These are phyloP conservation scores for Eucalyptus erythrocorys DNA, from an alignment of 345 rosid species.

Conservation along the genomic window DNA sequence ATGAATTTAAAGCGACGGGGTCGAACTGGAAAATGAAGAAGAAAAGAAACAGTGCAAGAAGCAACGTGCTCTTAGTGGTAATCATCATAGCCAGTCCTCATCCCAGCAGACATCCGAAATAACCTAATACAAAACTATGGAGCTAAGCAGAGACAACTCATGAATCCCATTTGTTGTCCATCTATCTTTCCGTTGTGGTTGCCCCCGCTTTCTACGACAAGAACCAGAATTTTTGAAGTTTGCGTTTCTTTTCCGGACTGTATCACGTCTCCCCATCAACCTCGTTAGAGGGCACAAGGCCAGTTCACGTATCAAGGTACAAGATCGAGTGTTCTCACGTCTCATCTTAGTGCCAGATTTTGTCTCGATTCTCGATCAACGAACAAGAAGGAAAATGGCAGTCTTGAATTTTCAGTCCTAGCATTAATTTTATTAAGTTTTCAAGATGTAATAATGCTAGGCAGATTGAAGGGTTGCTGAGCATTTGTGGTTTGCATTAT, in stretches of 20 bases:
- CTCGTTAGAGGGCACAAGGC: neutral
- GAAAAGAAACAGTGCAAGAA: neutral
- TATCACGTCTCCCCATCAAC: neutral
- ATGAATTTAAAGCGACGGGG: neutral
- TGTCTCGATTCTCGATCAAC: neutral
- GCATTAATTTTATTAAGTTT: neutral
- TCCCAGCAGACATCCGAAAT: neutral
- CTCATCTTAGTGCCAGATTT: neutral
- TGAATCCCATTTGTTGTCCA: neutral
- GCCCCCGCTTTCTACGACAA: neutral
- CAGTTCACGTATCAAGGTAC: neutral
- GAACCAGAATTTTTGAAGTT: neutral
- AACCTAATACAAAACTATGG: neutral
- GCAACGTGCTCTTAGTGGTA: neutral
- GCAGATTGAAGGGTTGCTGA: neutral
- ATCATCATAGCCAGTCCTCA: neutral
- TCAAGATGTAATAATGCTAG: neutral
- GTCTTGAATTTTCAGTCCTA: neutral
- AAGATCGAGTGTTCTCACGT: neutral
- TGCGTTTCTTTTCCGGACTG: neutral
- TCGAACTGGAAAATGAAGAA: neutral
- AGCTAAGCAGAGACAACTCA: neutral
- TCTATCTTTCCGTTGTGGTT: neutral
- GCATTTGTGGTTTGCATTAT: neutral
- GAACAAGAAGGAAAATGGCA: neutral